Percentiles rank a stretch among this genome's conserved stretches.
phyloP scores from a whole-genome alignment of 116 monocot species.

The Phalaenopsis hybrid region DNA sequence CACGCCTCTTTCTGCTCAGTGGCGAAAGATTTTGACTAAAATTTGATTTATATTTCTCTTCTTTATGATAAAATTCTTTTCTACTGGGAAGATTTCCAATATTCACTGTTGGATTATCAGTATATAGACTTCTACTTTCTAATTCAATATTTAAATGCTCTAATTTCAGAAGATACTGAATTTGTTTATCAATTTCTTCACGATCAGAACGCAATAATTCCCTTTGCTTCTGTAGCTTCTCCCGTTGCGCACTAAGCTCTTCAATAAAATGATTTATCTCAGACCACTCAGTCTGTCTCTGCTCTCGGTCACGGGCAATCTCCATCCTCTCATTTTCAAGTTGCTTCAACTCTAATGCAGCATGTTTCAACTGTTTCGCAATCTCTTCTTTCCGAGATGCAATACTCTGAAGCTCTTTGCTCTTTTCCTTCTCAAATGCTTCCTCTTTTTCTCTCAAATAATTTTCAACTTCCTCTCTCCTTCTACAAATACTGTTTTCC shows the following conservation, averaged over 20 bases:
- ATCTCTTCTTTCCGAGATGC: slow-evolving; percentile 58
- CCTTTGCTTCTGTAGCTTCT: slow-evolving; percentile 86
- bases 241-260: slow-evolving; percentile 55
- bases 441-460: slow-evolving; percentile 68
- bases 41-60: background rate
- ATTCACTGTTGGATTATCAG: slow-evolving; percentile 9
- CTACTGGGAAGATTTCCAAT: slow-evolving; percentile 15
- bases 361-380: slow-evolving; percentile 47
- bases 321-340: slow-evolving; percentile 58
- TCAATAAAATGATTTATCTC: slow-evolving; percentile 73
- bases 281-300: slow-evolving; percentile 67
- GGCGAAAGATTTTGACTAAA: slow-evolving; percentile 5
- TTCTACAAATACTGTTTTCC: slow-evolving; percentile 44
- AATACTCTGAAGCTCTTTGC: slow-evolving; percentile 47
- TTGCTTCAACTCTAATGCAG: slow-evolving; percentile 46
- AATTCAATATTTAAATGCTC: slow-evolving; percentile 46
- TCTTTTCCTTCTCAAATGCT: slow-evolving; percentile 53
- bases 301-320: slow-evolving; percentile 54
- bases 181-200: slow-evolving; percentile 51
- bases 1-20: slow-evolving; percentile 42
- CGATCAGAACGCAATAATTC: slow-evolving; percentile 60
- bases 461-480: slow-evolving; percentile 57
- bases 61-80: slow-evolving; percentile 12
- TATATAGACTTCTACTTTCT: slow-evolving; percentile 46
- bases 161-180: slow-evolving; percentile 53